These are phyloP conservation scores for Lithohypha guttulata DNA, from an alignment of 2,329 filamentous ascomycete genomes.

Conservation along the genomic window DNA sequence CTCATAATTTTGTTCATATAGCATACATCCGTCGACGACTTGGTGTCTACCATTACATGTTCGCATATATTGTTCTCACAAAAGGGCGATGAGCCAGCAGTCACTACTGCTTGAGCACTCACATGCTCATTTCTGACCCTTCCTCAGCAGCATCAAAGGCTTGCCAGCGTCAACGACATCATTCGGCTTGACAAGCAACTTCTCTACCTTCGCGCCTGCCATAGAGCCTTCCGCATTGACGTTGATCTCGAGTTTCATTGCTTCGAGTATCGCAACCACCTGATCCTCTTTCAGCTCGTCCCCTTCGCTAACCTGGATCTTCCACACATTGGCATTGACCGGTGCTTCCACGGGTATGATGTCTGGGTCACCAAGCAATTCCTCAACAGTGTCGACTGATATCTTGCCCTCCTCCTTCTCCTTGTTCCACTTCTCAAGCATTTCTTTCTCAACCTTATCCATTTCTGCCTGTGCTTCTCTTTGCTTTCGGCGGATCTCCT, in stretches of 20 bases:
- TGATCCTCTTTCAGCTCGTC: conserved; percentile 34
- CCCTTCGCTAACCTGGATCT: conserved; percentile 36
- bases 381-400: conserved; percentile 40
- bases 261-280: conserved; percentile 40
- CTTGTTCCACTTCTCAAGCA: conserved; percentile 29
- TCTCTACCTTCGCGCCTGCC: conserved; percentile 27
- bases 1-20: too few species aligned
- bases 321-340: conserved; percentile 44
- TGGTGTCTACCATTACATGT: too few species aligned
- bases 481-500: conserved; percentile 36
- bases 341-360: conserved; percentile 32
- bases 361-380: conserved; percentile 35
- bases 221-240: conserved; percentile 27
- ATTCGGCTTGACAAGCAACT: conserved; percentile 31
- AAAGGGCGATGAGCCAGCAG: too few species aligned
- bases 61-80: too few species aligned
- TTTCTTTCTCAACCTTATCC: conserved; percentile 28
- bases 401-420: conserved; percentile 40
- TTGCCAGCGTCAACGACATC: conserved; percentile 30
- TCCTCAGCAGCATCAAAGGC: conserved; percentile 25
- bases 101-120: too few species aligned
- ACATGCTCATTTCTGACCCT: conserved; percentile 12
- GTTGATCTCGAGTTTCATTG: conserved; percentile 49
- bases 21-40: background rate
- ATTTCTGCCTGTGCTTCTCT: conserved; percentile 38